Base-by-base conservation (phyloP, 139 green algal species). In the Tetradesmus lagerheimii region DNA sequence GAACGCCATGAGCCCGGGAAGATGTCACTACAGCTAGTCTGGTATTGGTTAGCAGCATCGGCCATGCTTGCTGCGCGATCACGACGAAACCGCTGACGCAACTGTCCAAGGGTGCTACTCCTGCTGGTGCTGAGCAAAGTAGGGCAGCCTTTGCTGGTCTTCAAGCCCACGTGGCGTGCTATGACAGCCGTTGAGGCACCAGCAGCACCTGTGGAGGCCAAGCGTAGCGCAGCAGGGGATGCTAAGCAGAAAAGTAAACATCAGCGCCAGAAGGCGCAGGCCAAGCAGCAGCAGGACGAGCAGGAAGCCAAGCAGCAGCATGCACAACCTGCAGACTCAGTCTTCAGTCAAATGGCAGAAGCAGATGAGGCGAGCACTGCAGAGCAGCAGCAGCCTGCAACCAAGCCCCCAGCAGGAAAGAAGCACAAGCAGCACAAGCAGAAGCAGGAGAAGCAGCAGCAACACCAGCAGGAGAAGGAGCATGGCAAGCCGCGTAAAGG, bases 401-500 rank as follows among this genome's bases (percentile, higher is more conserved):
- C 11, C 39, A 47, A 67, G 34, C 41, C 41, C 4, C 35, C 23
- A 4, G 27, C 79, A 41, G 31, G 27, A 39, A 67, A 85, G 79
- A 38, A 75, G 39, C 81, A 75, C 47, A 75, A 86, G 31, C 39
- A 76, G 81, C 45, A 86, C 35, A 43, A 76, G n/a, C 81, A 86
- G 81, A 74, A 76, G 71, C 71, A 79, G 20, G 71, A 41, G 1
- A 79, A 79, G 71, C 71, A 79, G 57, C 57, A 71, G 57, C 57
- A 71, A n/a, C 57, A 31, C 8, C 57, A 71, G 29, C 71, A 37
- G 1, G 29, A 76, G 20, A 76, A 79, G 31, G 8, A 37, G 12
- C n/a, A 79, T 3, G 71, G n/a, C 4, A 79, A 79, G 71, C 71
- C 31, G 14, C 57, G 16, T 23, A 71, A 71, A 8, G 71, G 71